Conservation (phyloP, 495 filamentous ascomycete genomes). For the Aspergillus coremiiformis region DNA sequence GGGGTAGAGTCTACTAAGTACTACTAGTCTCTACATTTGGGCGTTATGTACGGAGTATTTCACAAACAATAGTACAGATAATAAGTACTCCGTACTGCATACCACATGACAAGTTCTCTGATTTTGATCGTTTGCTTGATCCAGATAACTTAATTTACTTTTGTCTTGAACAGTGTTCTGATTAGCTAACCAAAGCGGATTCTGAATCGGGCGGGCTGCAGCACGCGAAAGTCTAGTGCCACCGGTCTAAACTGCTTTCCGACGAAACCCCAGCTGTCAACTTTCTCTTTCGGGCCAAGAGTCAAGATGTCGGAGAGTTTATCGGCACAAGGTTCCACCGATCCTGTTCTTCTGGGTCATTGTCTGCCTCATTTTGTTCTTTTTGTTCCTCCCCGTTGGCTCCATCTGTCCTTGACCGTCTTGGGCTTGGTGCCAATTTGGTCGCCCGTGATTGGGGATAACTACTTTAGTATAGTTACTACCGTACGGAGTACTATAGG, state of each 20-base stretch:
- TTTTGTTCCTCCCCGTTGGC: constrained; percentile 5
- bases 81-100: no score
- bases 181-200: background rate
- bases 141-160: background rate
- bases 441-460: no score
- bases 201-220: constrained; percentile 12
- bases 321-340: constrained; percentile 24
- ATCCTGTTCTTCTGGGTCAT: constrained; percentile 1
- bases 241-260: constrained; percentile 9
- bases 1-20: no score
- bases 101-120: background rate
- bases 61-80: no score
- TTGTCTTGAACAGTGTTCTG: background rate
- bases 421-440: no score
- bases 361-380: background rate
- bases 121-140: background rate
- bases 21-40: no score
- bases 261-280: constrained; percentile 26
- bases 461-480: no score
- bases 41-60: background rate
- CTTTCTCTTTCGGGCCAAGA: constrained; percentile 22
- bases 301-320: constrained; percentile 32
- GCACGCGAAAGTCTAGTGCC: constrained; percentile 12
- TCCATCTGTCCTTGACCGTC: background rate
- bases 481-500: no score